These are phyloP conservation scores for Hypoxylon sp. DNA, from an alignment of 2,329 filamentous ascomycete genomes.

Conservation along the genomic window DNA sequence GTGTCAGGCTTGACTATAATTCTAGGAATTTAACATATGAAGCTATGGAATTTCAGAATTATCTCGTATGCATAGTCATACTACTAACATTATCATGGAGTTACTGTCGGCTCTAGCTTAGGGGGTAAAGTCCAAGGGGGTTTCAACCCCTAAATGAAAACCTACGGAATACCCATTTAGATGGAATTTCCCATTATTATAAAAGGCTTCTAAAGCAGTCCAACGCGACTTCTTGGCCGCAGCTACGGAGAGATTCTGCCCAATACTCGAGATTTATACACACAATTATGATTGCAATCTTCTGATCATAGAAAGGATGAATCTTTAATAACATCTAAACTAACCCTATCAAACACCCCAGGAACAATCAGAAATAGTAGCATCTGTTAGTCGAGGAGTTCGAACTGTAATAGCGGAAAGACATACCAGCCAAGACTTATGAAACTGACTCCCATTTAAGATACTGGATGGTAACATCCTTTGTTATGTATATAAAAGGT, in stretches of 20 bases:
- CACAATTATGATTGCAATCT: too few species aligned
- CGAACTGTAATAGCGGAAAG: neutral
- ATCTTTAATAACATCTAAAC: neutral
- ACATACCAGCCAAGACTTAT: neutral
- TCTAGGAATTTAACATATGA: neutral
- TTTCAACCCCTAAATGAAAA: neutral
- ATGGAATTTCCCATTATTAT: too few species aligned
- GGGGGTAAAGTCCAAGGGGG: neutral
- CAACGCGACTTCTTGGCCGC: too few species aligned
- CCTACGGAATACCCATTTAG: too few species aligned
- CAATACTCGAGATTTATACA: neutral
- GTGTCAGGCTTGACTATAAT: neutral
- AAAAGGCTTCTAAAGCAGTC: too few species aligned
- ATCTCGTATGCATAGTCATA: too few species aligned
- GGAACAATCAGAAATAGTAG: neutral
- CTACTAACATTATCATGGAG: neutral
- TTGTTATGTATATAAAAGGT: neutral
- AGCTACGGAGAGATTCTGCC: neutral
- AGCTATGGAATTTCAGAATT: too few species aligned
- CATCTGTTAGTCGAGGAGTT: neutral
- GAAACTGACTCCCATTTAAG: neutral
- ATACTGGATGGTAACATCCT: neutral
- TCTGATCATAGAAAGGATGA: neutral
- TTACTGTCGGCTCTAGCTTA: neutral
- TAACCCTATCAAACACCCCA: neutral